Base-by-base conservation (phyloP, 2,329 filamentous ascomycete genomes). In the Pestalotiopsis sp. region DNA sequence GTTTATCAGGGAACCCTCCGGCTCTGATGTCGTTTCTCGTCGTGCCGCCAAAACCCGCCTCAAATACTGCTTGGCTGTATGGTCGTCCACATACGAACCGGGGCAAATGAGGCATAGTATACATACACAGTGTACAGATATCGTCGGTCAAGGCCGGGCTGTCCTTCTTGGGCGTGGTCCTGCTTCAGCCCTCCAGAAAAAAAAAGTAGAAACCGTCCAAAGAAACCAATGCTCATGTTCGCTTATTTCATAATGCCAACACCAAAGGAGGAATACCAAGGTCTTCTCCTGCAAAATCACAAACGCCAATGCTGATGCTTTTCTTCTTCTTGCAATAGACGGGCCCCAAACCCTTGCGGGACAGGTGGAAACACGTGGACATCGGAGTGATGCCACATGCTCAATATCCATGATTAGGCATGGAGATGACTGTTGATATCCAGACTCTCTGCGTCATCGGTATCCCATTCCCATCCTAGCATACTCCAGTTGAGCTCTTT, bases 401-500 rank as follows among this genome's bases (percentile, higher is more conserved):
- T 79, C 74, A 35, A 3, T 20, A 64, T 20, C 20, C 14, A 55
- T 7, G 38, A 79, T 78, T 72, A 84, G 67, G 78, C 84, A 78
- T 88, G 86, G 74, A 84, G 79, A 70, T 82, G 83, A 71, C 80
- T 78, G 76, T 85, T 80, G 72, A 88, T 79, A 9, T 70, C 70
- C 39, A 83, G 73, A 30, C 75, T 75, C 70, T 79, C 77, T 67
- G 80, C 71, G 30, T 78, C 78, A 67, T 79, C 82, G 55, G 84
- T 82, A 76, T 89, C 86, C 86, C 88, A 93, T 77, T 94, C 90
- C 92, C 92, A 95, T 65, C 90, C 91, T 75, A 94, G 81, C 77
- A 94, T 86, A 78, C 92, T 94, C 93, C 93, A 95, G 81, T 96
- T 96, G 75, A 96, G 83, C 81, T 95, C 92, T 74, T 89, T 88